Base-by-base conservation (phyloP, 306 rosid species). In the Quercus engelmannii region DNA sequence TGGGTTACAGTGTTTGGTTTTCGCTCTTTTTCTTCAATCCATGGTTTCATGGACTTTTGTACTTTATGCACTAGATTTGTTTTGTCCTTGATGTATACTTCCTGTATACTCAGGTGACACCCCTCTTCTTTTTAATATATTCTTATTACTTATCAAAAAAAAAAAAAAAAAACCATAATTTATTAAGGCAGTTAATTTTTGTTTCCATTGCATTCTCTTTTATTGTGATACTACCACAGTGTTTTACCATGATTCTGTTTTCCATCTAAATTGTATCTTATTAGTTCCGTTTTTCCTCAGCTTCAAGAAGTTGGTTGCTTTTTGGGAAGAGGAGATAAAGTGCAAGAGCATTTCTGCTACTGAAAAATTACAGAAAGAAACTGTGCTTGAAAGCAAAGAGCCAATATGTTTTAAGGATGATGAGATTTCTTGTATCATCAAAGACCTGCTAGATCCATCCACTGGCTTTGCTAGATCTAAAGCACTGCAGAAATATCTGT, bases 361-460 rank as follows among this genome's bases (percentile, higher is more conserved):
- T 82, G 83, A 83, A 67, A n/a, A 67, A 74, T 86, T 74, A 61
- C 80, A 76, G 64, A 80, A 89, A 55, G 91, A 91, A 82, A 59
- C 84, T 31, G 76, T 71, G 74, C 73, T 78, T 81, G 87, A 87
- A 76, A 84, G 77, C 21, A 88, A 89, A 76, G 73, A 78, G 57
- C 85, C 86, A 75, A 72, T 75, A 7, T 56, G 78, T 74, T 81
- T 57, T 83, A 75, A 85, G 61, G 87, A 83, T 76, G 82, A 76
- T 25, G 81, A 92, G 52, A 78, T 91, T 67, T 76, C 87, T 69
- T 71, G 76, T 56, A 79, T 92, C 71, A 82, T 87, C 70, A 86
- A 90, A 72, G 89, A 88, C 86, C 85, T 92, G 81, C 76, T 89
- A 69, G 88, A 94, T 79, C 89, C 90, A 73, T 82, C 91, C 56